Conservation (phyloP, 257 asterid species). For the Solanum stenotomum region DNA sequence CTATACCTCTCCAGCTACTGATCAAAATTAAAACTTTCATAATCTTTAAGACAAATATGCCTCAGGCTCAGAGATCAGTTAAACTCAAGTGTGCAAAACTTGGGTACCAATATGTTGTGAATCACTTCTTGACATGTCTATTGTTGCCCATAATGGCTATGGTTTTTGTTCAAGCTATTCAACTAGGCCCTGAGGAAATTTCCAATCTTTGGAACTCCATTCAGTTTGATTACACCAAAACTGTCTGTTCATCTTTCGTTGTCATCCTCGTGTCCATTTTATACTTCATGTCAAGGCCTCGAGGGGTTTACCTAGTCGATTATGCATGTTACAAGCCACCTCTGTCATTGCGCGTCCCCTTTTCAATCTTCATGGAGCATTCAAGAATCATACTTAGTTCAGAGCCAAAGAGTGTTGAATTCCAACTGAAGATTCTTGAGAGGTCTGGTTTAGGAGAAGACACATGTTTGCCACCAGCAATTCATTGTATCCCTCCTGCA, state of each 20-base stretch:
- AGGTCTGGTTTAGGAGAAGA: constrained; percentile 25
- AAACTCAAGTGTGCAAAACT: constrained; percentile 12
- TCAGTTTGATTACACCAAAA: not conserved
- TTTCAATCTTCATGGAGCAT: constrained; percentile 20
- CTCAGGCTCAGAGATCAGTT: not conserved
- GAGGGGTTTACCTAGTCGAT: constrained; percentile 13
- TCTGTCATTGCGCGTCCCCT: constrained; percentile 4
- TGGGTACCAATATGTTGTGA: constrained; percentile 8
- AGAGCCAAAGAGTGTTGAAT: constrained; percentile 16
- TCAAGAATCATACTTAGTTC: not conserved
- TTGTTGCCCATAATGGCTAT: not conserved
- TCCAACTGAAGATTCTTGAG: constrained; percentile 23
- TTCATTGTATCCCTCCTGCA: constrained; percentile 42
- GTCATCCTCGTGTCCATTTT: not conserved
- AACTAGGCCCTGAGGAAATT: constrained; percentile 2
- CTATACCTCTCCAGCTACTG: not conserved
- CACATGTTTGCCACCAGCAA: constrained; percentile 23
- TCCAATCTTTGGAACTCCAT: not conserved
- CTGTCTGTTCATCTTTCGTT: not conserved
- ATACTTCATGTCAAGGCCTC: constrained; percentile 16
- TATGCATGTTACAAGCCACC: constrained; percentile 25
- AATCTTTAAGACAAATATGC: not conserved
- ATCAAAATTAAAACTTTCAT: not conserved
- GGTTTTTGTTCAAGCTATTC: not conserved
- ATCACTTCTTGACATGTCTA: constrained; percentile 1